These are phyloP conservation scores for Pholiota conissans DNA, from an alignment of 768 basidiomycete genomes.

Conservation along the genomic window DNA sequence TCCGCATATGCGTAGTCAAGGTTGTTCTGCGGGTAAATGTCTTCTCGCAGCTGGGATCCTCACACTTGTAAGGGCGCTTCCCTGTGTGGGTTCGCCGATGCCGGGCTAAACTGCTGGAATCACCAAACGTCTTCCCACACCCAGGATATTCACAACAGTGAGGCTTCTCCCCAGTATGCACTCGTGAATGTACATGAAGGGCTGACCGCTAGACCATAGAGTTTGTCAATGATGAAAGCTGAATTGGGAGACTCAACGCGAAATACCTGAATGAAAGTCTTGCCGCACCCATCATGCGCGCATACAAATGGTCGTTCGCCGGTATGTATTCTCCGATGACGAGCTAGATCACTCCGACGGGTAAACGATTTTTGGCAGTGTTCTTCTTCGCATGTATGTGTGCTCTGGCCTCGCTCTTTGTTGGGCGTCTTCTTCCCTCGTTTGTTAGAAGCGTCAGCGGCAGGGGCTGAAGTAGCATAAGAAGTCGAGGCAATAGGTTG, in stretches of 20 bases:
- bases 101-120: slow-evolving; percentile 88
- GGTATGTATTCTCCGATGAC: slow-evolving; percentile 89
- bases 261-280: slow-evolving; percentile 87
- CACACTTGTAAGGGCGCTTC: slow-evolving; percentile 85
- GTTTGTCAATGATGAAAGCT: slow-evolving; percentile 2
- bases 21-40: slow-evolving; percentile 87
- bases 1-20: slow-evolving; percentile 83
- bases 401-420: slow-evolving; percentile 45
- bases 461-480: slow-evolving; percentile 24
- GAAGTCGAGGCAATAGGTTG: slow-evolving; percentile 58
- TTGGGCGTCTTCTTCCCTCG: slow-evolving; percentile 38
- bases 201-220: slow-evolving; percentile 69
- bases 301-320: slow-evolving; percentile 87
- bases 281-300: slow-evolving; percentile 70
- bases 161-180: slow-evolving; percentile 93
- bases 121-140: slow-evolving; percentile 86
- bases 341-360: slow-evolving; percentile 78
- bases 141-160: slow-evolving; percentile 89
- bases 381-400: slow-evolving; percentile 69
- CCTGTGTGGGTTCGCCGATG: slow-evolving; percentile 90
- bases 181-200: slow-evolving; percentile 83
- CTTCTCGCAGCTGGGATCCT: slow-evolving; percentile 80
- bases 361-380: slow-evolving; percentile 82
- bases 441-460: slow-evolving; percentile 24
- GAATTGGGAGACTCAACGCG: not conserved